These are phyloP conservation scores for Colletotrichum sp. DNA, from an alignment of 2,329 filamentous ascomycete species.

Conservation along the genomic window DNA sequence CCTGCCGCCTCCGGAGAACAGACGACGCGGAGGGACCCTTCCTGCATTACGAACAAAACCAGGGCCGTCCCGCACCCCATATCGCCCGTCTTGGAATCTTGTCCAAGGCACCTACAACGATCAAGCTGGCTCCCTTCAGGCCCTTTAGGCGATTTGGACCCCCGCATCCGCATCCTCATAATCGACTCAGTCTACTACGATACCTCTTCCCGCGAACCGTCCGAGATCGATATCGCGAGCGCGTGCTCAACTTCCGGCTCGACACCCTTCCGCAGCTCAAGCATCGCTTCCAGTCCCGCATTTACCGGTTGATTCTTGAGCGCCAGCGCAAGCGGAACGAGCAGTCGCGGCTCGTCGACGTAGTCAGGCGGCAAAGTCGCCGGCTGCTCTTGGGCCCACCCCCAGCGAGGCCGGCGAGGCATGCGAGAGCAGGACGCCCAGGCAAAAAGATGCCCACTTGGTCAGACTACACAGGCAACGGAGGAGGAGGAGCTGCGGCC, in stretches of 20 bases:
- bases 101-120: conserved; percentile 16
- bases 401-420: conserved; percentile 28
- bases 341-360: conserved; percentile 51
- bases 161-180: conserved; percentile 43
- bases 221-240: conserved; percentile 67
- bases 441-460: conserved; percentile 25
- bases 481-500: conserved; percentile 1
- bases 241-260: conserved; percentile 74
- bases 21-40: not conserved
- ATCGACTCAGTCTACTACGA: conserved; percentile 60
- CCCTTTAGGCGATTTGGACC: conserved; percentile 45
- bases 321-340: conserved; percentile 62
- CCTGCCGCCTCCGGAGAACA: not conserved
- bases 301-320: conserved; percentile 76
- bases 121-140: conserved; percentile 51
- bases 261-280: conserved; percentile 76
- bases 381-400: conserved; percentile 50
- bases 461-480: conserved; percentile 19
- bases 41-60: not conserved
- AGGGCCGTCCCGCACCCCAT: not conserved
- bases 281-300: conserved; percentile 73
- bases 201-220: conserved; percentile 71
- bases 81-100: conserved; percentile 6
- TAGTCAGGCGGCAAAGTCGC: conserved; percentile 44
- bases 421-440: conserved; percentile 32